Evolutionary conservation across 345 rosid species (phyloP), one percentile per base, ranked within the genome.

Genomic region (Bruguiera parviflora): DNA sequence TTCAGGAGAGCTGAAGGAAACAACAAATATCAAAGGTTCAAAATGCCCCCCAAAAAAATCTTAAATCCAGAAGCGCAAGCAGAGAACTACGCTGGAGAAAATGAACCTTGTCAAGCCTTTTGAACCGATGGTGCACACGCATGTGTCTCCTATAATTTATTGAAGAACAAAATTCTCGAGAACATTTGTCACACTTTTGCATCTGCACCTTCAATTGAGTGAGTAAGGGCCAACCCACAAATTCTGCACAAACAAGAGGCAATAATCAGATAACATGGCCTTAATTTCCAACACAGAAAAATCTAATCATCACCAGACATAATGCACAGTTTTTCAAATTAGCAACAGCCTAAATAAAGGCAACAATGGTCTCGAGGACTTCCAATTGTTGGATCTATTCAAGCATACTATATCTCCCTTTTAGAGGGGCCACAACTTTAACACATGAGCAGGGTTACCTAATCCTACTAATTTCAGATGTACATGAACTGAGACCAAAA

Each of bases 151-250:
- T 89, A 64, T 79, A 78, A 75, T 89, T 96, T 53, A 92, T 90
- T 58, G 96, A 82, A 20, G 99, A 92, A 77, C 84, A 92, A 75
- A 89, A 96, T 69, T 96, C 99, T 66, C 80, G 85, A n/a, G 81
- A 77, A 79, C 99, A 96, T 85, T 92, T 92, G 58, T 88, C 86
- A 73, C 99, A 96, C 84, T 90, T 96, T 74, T 89, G 94, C 91
- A 92, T 82, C 70, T 86, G 96, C 82, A 87, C 80, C 89, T 95
- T 92, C 82, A 85, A 65, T 75, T 96, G 92, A 78, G 95, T 76
- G 69, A 90, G 89, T 84, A 92, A 80, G 29, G 99, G 97, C 98
- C 98, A 90, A 53, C 98, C 94, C 43, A 96, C 81, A 58, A 84
- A 61, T 68, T 85, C 96, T 86, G 86, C 67, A 52, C 73, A 22